Conservation (phyloP, 2,329 filamentous ascomycete species). For the Paradendryphiella salina region DNA sequence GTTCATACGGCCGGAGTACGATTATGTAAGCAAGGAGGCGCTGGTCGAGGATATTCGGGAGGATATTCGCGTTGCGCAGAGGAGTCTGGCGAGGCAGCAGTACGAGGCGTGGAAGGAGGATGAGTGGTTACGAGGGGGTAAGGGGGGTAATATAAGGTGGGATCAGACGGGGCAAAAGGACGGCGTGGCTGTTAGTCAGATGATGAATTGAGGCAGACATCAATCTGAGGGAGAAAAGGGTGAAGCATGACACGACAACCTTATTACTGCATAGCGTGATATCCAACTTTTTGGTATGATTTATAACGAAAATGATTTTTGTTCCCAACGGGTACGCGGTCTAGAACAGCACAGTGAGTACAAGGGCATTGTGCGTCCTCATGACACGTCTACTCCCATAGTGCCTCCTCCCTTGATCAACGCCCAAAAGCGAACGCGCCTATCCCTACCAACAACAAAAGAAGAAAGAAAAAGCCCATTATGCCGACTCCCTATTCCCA, state of each 20-base stretch:
- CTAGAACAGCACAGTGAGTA: background rate
- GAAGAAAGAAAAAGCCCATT: background rate
- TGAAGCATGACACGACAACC: background rate
- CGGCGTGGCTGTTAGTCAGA: slow-evolving; percentile 13
- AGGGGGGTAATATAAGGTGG: slow-evolving; percentile 4
- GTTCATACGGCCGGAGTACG: slow-evolving; percentile 84
- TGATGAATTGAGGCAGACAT: slow-evolving; percentile 13
- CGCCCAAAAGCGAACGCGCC: too few species aligned
- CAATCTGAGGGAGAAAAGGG: background rate
- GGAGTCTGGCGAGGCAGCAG: slow-evolving; percentile 67
- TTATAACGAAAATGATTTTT: too few species aligned
- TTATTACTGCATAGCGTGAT: background rate
- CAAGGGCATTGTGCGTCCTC: background rate
- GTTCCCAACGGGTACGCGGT: background rate
- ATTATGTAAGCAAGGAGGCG: slow-evolving; percentile 82
- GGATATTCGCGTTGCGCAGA: slow-evolving; percentile 81
- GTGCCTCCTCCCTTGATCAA: too few species aligned
- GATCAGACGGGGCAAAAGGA: slow-evolving; percentile 15
- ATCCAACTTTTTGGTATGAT: background rate
- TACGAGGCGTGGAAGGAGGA: slow-evolving; percentile 61
- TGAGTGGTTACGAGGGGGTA: slow-evolving; percentile 39
- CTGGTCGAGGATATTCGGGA: slow-evolving; percentile 85
- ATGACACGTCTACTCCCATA: too few species aligned
- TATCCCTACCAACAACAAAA: background rate
- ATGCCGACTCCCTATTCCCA: background rate